A percentile compares a stretch with the other conserved stretches of the same genome.
Conservation (phyloP, 805 yeast genomes). For the Schizosaccharomyces osmophilus region DNA sequence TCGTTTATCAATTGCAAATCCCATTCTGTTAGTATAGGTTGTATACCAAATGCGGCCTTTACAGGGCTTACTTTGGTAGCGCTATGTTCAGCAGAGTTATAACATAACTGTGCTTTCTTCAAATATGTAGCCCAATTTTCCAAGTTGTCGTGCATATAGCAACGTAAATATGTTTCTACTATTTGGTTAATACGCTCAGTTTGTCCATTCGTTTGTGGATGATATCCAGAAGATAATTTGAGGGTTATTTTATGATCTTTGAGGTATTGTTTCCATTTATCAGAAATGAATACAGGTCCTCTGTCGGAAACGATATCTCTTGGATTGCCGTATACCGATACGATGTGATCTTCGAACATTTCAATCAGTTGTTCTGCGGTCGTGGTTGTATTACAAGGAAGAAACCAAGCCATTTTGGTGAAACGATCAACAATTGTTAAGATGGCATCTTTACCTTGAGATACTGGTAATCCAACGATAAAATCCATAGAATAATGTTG, state of each 20-base stretch:
- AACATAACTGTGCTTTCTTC: background rate
- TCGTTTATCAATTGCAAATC: too few species aligned
- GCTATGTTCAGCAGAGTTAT: background rate
- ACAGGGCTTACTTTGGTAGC: background rate
- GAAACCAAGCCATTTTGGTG: conserved; percentile 9
- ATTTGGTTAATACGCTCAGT: background rate
- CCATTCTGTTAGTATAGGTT: too few species aligned
- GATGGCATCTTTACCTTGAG: conserved; percentile 4
- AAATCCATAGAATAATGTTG: conserved; percentile 7
- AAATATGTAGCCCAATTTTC: background rate
- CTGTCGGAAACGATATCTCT: background rate
- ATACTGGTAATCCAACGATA: conserved; percentile 6
- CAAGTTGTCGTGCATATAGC: too few species aligned
- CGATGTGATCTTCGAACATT: background rate
- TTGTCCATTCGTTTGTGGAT: background rate
- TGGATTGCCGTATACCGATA: background rate
- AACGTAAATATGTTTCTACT: background rate
- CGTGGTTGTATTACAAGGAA: conserved; percentile 3
- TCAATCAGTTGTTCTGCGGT: background rate
- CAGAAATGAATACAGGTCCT: background rate
- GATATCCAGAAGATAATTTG: background rate
- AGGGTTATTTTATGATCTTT: background rate
- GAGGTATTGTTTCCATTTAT: background rate
- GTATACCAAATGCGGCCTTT: too few species aligned
- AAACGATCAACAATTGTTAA: conserved; percentile 9